Base-by-base conservation (phyloP, 352 stramenopile genomes). In the Globisporangium polare region DNA sequence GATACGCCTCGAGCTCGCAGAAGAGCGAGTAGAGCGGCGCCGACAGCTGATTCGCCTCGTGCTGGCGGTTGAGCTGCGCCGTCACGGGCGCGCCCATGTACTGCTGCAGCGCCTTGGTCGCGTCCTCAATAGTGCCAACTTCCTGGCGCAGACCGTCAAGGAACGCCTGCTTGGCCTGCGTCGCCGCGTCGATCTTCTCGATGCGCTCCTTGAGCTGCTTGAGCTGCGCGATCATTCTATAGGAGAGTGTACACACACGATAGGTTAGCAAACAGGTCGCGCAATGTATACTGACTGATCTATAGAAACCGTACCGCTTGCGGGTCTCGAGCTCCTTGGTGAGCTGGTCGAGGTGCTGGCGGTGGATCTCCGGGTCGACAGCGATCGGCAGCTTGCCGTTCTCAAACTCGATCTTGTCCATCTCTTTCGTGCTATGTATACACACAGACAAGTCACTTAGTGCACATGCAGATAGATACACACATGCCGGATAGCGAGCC, bases 321-420 rank as follows among this genome's bases (percentile, higher is more conserved):
- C 84, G 68, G 0, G 78, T 73, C 37, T 82, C 67, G 0, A 90
- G 65, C 58, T 93, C 84, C 22, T 83, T 61, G 5, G 80, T 88
- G 33, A 93, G 72, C 46, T 86, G 84, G 54, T 86, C 72, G 41
- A 93, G 46, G 41, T 93, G 84, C 65, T 80, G 63, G 2, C 72
- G 71, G 63, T 93, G 84, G 12, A 73, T 58, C 41, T 81, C 72
- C 10, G 68, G 7, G 59, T 90, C 78, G 27, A 78, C 81, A 9
- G 60, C 39, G 45, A 93, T 89, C 37, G 80, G 78, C n/a, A 90
- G 37, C 33, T 66, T 37, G 43, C 71, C 83, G 46, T 72, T 66
- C 2, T 67, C 69, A 63, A 91, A 91, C 67, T 87, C 71, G 64
- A 93, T 93, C 64, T 81, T 76, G 64, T 93, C 82, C 80, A 93